Conservation (phyloP, 2,329 filamentous ascomycete genomes). For the Pseudopyricularia javanii region DNA sequence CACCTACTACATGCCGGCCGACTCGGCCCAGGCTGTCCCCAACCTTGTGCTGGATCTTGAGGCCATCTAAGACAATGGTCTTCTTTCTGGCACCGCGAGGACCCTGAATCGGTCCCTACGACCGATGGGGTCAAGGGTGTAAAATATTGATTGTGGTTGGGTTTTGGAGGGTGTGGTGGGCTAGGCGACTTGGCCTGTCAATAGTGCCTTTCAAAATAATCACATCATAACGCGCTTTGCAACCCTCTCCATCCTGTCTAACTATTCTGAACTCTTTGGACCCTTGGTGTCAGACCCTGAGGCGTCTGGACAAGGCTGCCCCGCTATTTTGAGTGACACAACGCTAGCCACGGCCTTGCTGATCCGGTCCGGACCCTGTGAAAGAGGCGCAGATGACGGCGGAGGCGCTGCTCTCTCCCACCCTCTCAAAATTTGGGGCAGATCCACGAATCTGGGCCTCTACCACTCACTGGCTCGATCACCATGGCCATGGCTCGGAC, state of each 20-base stretch:
- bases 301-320: background rate
- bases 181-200: too few relatives aligned
- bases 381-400: background rate
- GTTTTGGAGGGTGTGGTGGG: too few relatives aligned
- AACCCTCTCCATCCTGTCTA: background rate
- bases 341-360: background rate
- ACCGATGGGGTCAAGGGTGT: too few relatives aligned
- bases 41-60: slow-evolving; percentile 7
- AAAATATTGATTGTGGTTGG: too few relatives aligned
- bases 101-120: background rate
- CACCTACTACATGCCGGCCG: slow-evolving; percentile 24
- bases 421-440: background rate
- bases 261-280: background rate
- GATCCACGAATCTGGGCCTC: background rate
- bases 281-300: background rate
- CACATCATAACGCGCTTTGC: too few relatives aligned
- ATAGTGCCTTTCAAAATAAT: too few relatives aligned
- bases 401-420: background rate
- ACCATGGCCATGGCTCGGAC: background rate
- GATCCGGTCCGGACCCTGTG: background rate
- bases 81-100: background rate
- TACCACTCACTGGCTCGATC: background rate
- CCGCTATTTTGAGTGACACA: background rate
- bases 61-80: background rate
- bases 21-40: slow-evolving; percentile 12